These are phyloP conservation scores for Venturiaceae sp. DNA, from an alignment of 2,329 filamentous ascomycete species.

Conservation along the genomic window DNA sequence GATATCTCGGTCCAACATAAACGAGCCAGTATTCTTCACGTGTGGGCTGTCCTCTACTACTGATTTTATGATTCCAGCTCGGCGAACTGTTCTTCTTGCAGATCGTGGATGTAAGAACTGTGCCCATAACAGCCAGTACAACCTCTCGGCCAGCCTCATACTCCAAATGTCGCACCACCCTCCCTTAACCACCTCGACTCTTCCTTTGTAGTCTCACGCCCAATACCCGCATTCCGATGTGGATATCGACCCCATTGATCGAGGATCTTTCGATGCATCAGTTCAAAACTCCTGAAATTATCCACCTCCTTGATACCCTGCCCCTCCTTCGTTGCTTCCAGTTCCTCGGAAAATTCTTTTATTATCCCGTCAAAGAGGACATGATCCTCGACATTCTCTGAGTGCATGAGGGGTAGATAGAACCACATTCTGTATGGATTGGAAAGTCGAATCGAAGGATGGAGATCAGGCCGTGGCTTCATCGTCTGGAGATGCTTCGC, in stretches of 20 bases:
- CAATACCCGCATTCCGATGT: conserved; percentile 44
- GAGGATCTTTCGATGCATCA: conserved; percentile 41
- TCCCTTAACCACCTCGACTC: conserved; percentile 41
- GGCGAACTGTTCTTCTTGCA: no score
- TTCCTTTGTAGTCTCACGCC: conserved; percentile 37
- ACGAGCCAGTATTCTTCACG: no score
- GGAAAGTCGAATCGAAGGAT: conserved; percentile 20
- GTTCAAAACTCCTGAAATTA: conserved; percentile 18
- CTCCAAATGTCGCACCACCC: conserved; percentile 32
- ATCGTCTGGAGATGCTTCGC: conserved; percentile 25
- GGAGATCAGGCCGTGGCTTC: conserved; percentile 18
- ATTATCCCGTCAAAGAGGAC: conserved; percentile 24
- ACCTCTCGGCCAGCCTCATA: not conserved
- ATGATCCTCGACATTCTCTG: conserved; percentile 40
- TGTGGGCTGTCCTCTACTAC: no score
- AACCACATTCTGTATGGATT: conserved; percentile 43
- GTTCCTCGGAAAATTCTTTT: conserved; percentile 22
- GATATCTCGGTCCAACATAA: no score
- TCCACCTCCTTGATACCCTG: conserved; percentile 20
- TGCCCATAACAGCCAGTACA: no score
- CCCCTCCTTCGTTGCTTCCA: conserved; percentile 19
- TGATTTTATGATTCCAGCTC: no score
- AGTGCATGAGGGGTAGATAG: conserved; percentile 51
- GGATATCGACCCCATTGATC: conserved; percentile 49
- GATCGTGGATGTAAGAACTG: no score